Percentiles rank a stretch among this genome's conserved stretches.
These are phyloP conservation scores for Botrytis byssoidea DNA, from an alignment of 2,329 filamentous ascomycete species.

Conservation along the genomic window DNA sequence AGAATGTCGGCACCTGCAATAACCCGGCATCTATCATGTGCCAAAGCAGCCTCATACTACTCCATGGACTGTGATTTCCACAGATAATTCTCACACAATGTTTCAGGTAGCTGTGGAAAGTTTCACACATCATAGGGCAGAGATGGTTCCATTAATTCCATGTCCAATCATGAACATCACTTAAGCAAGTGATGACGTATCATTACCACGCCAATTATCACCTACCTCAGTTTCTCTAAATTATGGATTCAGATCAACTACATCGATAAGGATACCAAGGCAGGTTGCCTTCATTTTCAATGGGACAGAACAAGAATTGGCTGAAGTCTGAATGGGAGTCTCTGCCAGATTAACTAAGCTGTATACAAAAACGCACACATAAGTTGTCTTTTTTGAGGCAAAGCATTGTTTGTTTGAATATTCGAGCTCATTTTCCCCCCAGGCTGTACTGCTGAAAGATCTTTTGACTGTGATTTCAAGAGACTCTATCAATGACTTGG, in stretches of 20 bases:
- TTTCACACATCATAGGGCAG: conserved; percentile 7
- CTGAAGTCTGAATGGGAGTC: not conserved
- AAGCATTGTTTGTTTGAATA: not conserved
- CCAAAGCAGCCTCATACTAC: not conserved
- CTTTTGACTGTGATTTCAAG: not conserved
- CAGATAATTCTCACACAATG: not conserved
- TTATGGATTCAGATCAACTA: not conserved
- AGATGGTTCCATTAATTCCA: not conserved
- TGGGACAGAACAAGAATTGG: not conserved
- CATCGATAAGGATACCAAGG: not conserved
- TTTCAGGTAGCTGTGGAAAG: not conserved
- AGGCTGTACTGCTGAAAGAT: not conserved
- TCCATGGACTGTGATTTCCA: not conserved
- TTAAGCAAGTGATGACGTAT: not conserved
- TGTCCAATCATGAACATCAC: not conserved
- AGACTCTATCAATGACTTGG: not conserved
- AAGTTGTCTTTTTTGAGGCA: not conserved
- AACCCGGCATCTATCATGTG: conserved; percentile 2
- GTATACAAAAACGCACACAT: not conserved
- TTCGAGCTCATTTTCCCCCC: not conserved
- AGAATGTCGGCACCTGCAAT: not conserved
- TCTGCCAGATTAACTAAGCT: not conserved
- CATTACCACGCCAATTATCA: not conserved
- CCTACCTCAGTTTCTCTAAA: not conserved
- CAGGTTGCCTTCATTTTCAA: not conserved